A percentile compares a stretch with the other conserved stretches of the same genome.
phyloP scores from a whole-genome alignment of 257 asterid genomes.

The Primulina eburnea region DNA sequence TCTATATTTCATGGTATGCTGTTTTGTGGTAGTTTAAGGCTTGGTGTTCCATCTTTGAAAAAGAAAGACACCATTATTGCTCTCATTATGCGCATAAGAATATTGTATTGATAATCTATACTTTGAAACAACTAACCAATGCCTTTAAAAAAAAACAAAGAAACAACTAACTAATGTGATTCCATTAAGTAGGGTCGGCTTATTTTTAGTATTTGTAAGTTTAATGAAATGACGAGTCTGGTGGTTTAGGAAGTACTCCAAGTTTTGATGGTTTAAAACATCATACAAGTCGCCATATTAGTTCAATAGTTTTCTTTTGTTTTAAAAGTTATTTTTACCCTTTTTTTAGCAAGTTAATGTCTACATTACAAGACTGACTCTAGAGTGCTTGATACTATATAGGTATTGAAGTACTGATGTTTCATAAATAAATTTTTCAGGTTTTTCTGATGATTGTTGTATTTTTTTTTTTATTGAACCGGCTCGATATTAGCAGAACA shows the following conservation, averaged over 20 bases:
- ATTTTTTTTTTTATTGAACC: background rate
- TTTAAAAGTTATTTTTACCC: too few relatives aligned
- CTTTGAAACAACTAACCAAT: slow-evolving; percentile 28
- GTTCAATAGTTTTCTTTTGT: too few relatives aligned
- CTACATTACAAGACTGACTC: background rate
- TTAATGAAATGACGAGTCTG: slow-evolving; percentile 30
- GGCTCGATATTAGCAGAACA: background rate
- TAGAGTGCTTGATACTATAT: background rate
- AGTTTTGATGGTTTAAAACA: background rate
- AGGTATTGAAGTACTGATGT: background rate
- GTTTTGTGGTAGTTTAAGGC: slow-evolving; percentile 18
- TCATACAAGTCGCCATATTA: too few relatives aligned
- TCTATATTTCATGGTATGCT: slow-evolving; percentile 16
- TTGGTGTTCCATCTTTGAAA: slow-evolving; percentile 30
- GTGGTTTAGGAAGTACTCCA: background rate
- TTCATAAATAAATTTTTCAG: background rate
- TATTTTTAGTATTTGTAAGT: slow-evolving; percentile 3
- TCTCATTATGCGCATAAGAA: slow-evolving; percentile 30
- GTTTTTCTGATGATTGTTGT: background rate
- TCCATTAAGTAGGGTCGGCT: slow-evolving; percentile 33
- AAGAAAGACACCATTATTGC: slow-evolving; percentile 39
- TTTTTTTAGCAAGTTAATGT: too few relatives aligned
- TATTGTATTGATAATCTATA: slow-evolving; percentile 30
- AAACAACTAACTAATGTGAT: slow-evolving; percentile 29
- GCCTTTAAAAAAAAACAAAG: background rate